Evolutionary conservation across 2,329 filamentous ascomycete genomes (phyloP), one percentile per base, ranked within the genome.

Genomic region (Ilyonectria destructans): DNA sequence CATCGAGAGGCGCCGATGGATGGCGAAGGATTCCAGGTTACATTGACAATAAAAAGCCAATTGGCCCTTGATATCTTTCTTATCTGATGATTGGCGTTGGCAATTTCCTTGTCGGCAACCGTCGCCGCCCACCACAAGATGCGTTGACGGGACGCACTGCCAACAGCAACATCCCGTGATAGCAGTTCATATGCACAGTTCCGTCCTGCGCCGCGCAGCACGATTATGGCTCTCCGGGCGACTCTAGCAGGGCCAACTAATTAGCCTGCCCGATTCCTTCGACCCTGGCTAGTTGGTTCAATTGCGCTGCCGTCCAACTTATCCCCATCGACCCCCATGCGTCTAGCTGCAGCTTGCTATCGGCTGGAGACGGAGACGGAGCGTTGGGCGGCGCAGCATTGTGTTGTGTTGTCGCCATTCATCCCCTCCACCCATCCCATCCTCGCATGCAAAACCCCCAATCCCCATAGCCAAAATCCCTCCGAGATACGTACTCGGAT

Each of bases 311-410:
- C 26, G 40, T 40, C 40, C 37, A 13, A 37, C 13, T 15, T 40
- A 6, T 40, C 37, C 37, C 15, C 37, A 40, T 40, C 58, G 56
- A 70, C 67, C 70, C 60, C 49, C 65, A 71, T 71, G 58, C 51
- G 65, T 56, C 69, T 73, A 73, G 73, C 67, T 75, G 73, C 73
- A 75, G 69, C 54, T 71, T 65, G 59, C 62, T 69, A 72, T 72
- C 70, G 70, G 70, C 70, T 59, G 55, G 65, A 74, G 67, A 68
- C 70, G 67, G 40, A n/a, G 37, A 17, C 35, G 4, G 13, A 40
- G 13, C 10, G 40, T 4, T n/a, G 40, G 31, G 21, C 31, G 51
- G 31, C 51, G 45, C n/a, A 9, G 45, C 26, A n/a, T 21, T 33
- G 8, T 48, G 51, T 60, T 43, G 26, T 31, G 31, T 57, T 62